Conservation (phyloP, 495 filamentous ascomycete species). For the Neurospora sp. region DNA sequence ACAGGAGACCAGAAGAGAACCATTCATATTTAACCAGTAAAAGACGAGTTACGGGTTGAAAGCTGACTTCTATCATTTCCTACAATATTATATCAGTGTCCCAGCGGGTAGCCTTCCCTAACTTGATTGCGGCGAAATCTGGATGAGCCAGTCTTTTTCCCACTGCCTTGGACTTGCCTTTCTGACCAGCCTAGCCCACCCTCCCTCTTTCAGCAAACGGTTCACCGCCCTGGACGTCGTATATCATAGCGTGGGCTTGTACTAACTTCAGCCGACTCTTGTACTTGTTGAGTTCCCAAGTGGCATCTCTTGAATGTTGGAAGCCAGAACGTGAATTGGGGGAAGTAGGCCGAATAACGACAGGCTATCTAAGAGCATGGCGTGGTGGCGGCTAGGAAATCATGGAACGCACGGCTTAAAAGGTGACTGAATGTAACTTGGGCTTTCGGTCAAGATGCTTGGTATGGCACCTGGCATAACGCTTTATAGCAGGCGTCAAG, state of each 20-base stretch:
- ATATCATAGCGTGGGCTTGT: background rate
- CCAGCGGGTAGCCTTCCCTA: background rate
- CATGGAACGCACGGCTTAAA: background rate
- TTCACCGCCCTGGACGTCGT: background rate
- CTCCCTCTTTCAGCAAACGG: background rate
- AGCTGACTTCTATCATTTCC: background rate
- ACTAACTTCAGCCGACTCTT: background rate
- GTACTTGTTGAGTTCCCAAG: background rate
- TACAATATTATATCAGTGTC: background rate
- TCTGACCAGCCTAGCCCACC: background rate
- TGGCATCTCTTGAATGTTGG: background rate
- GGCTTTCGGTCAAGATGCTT: background rate
- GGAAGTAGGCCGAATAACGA: background rate
- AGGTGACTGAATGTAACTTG: background rate
- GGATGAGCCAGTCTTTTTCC: background rate
- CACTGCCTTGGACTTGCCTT: background rate
- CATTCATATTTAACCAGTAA: background rate
- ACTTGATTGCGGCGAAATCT: background rate
- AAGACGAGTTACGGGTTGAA: background rate
- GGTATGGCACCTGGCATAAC: background rate
- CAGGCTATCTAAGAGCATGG: background rate
- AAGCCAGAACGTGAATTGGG: background rate
- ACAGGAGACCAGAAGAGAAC: background rate
- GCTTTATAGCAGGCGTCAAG: background rate
- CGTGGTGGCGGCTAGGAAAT: background rate